These are phyloP conservation scores for Hypoxylon trugodes DNA, from an alignment of 495 filamentous ascomycete genomes.

Conservation along the genomic window DNA sequence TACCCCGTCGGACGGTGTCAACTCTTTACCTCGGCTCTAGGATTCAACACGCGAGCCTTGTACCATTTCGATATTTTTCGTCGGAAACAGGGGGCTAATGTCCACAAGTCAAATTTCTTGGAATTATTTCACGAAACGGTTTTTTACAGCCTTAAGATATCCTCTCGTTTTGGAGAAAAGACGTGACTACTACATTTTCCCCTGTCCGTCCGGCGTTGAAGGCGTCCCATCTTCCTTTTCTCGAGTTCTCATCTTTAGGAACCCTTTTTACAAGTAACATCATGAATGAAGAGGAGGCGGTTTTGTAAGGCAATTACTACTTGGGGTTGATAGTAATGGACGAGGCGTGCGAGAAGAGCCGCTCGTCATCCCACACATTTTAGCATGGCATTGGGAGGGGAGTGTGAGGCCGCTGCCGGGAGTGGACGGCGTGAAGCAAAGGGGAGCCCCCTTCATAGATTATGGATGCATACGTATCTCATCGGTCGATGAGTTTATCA, in stretches of 20 bases:
- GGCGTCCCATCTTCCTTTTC: slow-evolving; percentile 34
- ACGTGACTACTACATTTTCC: slow-evolving; percentile 16
- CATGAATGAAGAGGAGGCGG: slow-evolving; percentile 11
- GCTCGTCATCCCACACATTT: slow-evolving; percentile 20
- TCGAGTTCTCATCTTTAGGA: slow-evolving; percentile 22
- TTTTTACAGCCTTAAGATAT: slow-evolving; percentile 35
- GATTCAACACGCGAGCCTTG: slow-evolving; percentile 10
- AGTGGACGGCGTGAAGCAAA: slow-evolving; percentile 5
- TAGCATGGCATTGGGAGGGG: slow-evolving; percentile 29
- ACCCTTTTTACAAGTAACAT: slow-evolving; percentile 33
- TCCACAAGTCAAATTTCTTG: slow-evolving; percentile 23
- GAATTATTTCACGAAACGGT: slow-evolving; percentile 26
- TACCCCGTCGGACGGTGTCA: slow-evolving; percentile 6
- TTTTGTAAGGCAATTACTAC: background rate
- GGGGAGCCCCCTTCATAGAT: slow-evolving; percentile 5
- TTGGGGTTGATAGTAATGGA: background rate
- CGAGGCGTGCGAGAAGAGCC: slow-evolving; percentile 13
- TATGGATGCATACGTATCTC: slow-evolving; percentile 8
- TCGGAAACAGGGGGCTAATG: slow-evolving; percentile 2
- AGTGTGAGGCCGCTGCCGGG: background rate
- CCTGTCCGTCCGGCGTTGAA: slow-evolving; percentile 38
- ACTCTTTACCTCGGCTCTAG: background rate
- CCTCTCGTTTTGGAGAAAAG: slow-evolving; percentile 38
- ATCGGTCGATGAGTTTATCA: slow-evolving; percentile 15
- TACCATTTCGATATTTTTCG: background rate